Evolutionary conservation across 192 early-diverging fungal species (phyloP), one percentile per base, ranked within the genome.

Genomic region (Funneliformis geosporum): DNA sequence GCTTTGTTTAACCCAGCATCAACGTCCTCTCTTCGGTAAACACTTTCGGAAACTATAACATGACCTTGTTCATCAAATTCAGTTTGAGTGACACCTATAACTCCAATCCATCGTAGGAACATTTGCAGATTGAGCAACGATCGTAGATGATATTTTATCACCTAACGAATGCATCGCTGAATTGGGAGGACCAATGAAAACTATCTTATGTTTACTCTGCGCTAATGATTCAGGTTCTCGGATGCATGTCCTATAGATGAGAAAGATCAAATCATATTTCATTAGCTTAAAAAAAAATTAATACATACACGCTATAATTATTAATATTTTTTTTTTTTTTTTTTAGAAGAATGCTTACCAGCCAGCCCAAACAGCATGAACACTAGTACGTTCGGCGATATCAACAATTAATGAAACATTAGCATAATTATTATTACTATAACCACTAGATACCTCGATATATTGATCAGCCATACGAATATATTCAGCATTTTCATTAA

Each of bases 401-500:
- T 99, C 98, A 65, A 98, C 97, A 84, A 99, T 99, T 38, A 99
- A 88, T 79, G 98, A 97, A 11, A 99, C 96, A 84, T 98, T 95
- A 75, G 97, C 94, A 82, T 99, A 99, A 90, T 99, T 99, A 91
- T 98, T 96, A 89, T 99, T 98, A 94, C 82, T 98, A 88, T 94
- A 93, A 65, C 98, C 98, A 79, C 98, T 96, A 21, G 98, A 97
- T 12, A 99, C 96, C 84, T 98, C 96, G 73, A 99, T 94, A 83
- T 95, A 99, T 87, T 98, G 95, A 85, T 99, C 98, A 2, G 98
- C 97, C 96, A 98, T 96, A 74, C 98, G 92, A 84, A 99, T 98
- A 86, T 96, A 99, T 89, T 99, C 98, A 68, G 98, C 97, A 80
- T 99, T 99, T n/a, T n/a, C n/a, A n/a, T n/a, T n/a, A n/a, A n/a